phyloP scores from a whole-genome alignment of 768 basidiomycete species.

The Phlebiopsis gigantea region DNA sequence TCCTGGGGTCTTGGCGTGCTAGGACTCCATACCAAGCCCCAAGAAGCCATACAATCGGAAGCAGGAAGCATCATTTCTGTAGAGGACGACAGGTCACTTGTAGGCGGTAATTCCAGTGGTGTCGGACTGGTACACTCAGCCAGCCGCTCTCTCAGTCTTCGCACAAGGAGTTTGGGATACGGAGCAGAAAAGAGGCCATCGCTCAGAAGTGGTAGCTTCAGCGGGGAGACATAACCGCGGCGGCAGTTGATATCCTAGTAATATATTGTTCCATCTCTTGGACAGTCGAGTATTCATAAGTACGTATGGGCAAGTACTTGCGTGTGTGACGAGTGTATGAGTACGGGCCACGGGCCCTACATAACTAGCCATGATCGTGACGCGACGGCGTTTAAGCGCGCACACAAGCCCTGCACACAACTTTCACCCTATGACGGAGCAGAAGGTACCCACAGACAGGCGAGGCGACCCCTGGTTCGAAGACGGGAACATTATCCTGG shows the following conservation, averaged over 20 bases:
- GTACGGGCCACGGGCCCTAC: no score
- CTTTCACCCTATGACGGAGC: background rate
- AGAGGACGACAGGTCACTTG: background rate
- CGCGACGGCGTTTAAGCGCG: background rate
- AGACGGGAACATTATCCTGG: conserved; percentile 53
- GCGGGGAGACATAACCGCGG: background rate
- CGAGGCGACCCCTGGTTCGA: conserved; percentile 51
- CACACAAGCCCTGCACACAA: background rate
- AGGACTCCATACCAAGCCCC: background rate
- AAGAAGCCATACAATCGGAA: background rate
- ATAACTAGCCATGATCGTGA: no score
- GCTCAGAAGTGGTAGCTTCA: background rate
- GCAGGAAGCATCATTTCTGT: background rate
- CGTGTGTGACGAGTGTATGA: no score
- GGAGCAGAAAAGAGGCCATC: background rate
- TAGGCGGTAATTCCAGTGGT: background rate
- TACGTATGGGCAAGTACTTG: no score
- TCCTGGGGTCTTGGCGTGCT: conserved; percentile 74
- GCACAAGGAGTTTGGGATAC: background rate
- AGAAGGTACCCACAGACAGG: background rate
- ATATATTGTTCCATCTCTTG: background rate
- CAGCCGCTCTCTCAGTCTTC: background rate
- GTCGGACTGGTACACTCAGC: background rate
- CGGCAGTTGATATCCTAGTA: background rate
- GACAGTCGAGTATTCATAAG: no score